Base-by-base conservation (phyloP, 1,284 basidiomycete genomes). In the Puccinia sorghi region DNA sequence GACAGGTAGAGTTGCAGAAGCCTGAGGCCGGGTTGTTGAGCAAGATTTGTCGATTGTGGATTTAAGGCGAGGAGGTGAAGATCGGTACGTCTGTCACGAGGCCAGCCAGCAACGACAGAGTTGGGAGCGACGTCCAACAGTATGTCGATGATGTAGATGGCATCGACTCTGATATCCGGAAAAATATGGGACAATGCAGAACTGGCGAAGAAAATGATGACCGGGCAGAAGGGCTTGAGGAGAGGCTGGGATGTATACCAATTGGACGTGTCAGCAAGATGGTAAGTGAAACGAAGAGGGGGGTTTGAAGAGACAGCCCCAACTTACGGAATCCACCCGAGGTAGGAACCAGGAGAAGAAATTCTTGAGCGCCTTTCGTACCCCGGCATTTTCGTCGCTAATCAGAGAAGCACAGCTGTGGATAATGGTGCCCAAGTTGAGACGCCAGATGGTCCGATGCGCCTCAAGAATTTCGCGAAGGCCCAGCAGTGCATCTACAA, bases 151-250 rank as follows among this genome's bases (percentile, higher is more conserved):
- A 95, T 89, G 37, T 90, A 89, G 80, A 96, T 88, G 0, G 94
- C 93, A 83, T 98, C 96, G 61, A 97, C 88, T 11, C 94, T 88
- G 79, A 98, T 92, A 82, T 95, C 93, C 11, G 94, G 93, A 84
- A 94, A 96, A 79, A 99, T 97, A 83, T 97, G 92, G 0, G 93
- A 94, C 84, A 97, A 91, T 0, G 93, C 93, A 4, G 95, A 96
- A 1, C 93, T 90, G 0, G 90, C 90, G 84, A 94, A 97, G 15
- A 97, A 88, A 20, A 96, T 86, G 1, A 97, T 86, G 0, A 90
- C 83, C 0, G 90, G 87, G 4, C 90, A 88, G 84, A 93, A 93
- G 8, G 91, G 93, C 3, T 86, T 82, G 1, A 93, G 85, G 74
- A 89, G 88, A 72, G 89, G 87, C 92, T 91, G 80, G 77, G n/a